Base-by-base conservation (phyloP, 2,329 filamentous ascomycete genomes). In the Pleurostoma richardsiae region DNA sequence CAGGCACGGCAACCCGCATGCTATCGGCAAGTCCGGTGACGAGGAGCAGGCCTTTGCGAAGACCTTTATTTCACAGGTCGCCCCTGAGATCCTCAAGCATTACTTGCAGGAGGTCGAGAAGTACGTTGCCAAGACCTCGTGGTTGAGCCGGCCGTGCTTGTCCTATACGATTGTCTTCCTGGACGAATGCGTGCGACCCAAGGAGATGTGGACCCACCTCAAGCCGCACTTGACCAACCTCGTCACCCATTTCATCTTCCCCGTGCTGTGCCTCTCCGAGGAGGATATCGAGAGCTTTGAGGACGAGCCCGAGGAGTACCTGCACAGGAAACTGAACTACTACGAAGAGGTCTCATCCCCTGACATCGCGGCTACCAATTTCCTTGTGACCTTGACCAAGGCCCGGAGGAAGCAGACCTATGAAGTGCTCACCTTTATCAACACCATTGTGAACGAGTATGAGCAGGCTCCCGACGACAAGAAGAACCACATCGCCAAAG, bases 261-360 rank as follows among this genome's bases (percentile, higher is more conserved):
- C 94, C 0, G 87, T 99, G 29, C 76, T 99, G 51, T 99, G 94
- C 67, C 84, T 96, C 56, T 88, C 87, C 26, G 83, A 91, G 53
- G 92, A 97, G 51, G 94, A 99, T 59, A 79, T 96, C 43, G 90
- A 96, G 65, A 83, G 95, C 56, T 99, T 99, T 62, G 83, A 95
- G 62, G 86, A 91, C 10, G 90, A 99, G 61, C 94, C 94, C 4
- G 88, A 94, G 52, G 94, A 99, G 67, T 99, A 97, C 63, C 82
- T 99, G 39, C 94, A 99, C 72, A 84, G 94, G 47, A 97, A 96
- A 67, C 77, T 99, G 50, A 99, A 97, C 68, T 96, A 92, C 63
- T 99, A 95, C 64, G 94, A 99, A 68, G 94, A 99, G 62, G 88
- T 95, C 4, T 95, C 92, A 0, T 86, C 94, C 11, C 94, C 94